Base-by-base conservation (phyloP, 192 early-diverging fungal species). In the Phycomyces blakesleeanus region DNA sequence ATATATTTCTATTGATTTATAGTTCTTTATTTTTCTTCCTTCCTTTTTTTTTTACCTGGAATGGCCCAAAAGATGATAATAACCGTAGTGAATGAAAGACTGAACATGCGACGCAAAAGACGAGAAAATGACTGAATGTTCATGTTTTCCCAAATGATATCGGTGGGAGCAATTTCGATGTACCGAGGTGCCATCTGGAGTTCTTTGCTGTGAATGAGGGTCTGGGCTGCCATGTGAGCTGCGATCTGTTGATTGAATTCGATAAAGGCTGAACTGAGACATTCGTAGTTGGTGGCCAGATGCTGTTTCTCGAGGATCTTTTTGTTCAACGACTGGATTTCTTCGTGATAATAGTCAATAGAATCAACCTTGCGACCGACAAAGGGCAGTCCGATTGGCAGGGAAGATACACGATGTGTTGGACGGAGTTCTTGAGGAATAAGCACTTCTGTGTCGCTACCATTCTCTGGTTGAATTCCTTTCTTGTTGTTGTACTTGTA, bases 121-220 rank as follows among this genome's bases (percentile, higher is more conserved):
- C 86, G 78, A 37, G 76, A 61, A 44, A 75, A 75, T 16, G 76
- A 73, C 7, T 68, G 61, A 14, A 88, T 67, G 49, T 82, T 83
- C 56, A 92, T 75, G 59, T 93, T 94, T 8, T 79, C 69, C 94
- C 94, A 96, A 37, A 93, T 83, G 15, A 96, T 71, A 71, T 96
- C 90, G 25, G 82, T 57, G 0, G 89, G 85, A 47, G 86, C 64
- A 8, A 94, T 85, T 41, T 86, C 79, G 5, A 80, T 70, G 18
- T 89, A 79, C 18, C 81, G 75, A 10, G 83, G 86, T n/a, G 67
- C 63, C 87, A 93, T 89, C 1, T 71, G 69, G 51, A 87, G 73
- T 14, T 86, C 82, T 57, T 67, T 71, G 26, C 82, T 74, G 73
- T 90, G 77, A 14, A 90, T 66, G 0, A 90, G 76, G 0, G 76